Evolutionary conservation across 192 early-diverging fungal genomes (phyloP), one percentile per base, ranked within the genome.

Genomic region (Coemansia sp.): DNA sequence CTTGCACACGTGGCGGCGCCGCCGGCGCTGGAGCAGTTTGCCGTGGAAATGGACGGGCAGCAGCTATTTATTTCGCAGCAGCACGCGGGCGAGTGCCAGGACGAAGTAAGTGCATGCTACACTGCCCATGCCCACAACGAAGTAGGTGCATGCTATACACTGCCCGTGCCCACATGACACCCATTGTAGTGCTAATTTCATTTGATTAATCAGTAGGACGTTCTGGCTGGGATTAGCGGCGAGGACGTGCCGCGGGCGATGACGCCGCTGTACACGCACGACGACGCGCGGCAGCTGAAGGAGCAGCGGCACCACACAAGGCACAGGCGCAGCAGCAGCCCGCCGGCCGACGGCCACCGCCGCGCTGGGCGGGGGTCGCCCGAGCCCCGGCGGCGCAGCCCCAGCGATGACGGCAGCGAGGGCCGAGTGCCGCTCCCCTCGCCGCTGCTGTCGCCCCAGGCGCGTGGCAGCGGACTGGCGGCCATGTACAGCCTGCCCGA

Each of bases 21-120:
- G 12, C 89, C 91, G 7, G 88, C 90, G 5, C 78, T 96, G 54
- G 91, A 93, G 81, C 85, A 87, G 63, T 93, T 96, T 82, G 90
- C 88, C 36, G 90, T 95, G 71, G 93, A 96, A 63, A 71, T 92
- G 41, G 89, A 90, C 76, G 93, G 92, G 15, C 85, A 91, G 59
- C 88, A 89, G 24, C 87, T 90, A 41, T 88, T 86, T 77, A 91
- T 95, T 72, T 74, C 74, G 29, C 88, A 91, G 60, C 69, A 76
- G 47, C 68, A 83, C 57, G 74, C 86, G 52, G 71, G 54, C 67
- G 78, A 72, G 46, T 40, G 24, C 31, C 44, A 67, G 16, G 55
- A 67, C 24, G 44, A 60, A 46, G 72, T 63, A 74, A 67, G 27
- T 27, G 27, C 27, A 27, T 27, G 27, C 27, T 27, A 27, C 27